Evolutionary conservation across 768 basidiomycete genomes (phyloP), one percentile per base, ranked within the genome.

Genomic region (Panaeolus papilionaceus): DNA sequence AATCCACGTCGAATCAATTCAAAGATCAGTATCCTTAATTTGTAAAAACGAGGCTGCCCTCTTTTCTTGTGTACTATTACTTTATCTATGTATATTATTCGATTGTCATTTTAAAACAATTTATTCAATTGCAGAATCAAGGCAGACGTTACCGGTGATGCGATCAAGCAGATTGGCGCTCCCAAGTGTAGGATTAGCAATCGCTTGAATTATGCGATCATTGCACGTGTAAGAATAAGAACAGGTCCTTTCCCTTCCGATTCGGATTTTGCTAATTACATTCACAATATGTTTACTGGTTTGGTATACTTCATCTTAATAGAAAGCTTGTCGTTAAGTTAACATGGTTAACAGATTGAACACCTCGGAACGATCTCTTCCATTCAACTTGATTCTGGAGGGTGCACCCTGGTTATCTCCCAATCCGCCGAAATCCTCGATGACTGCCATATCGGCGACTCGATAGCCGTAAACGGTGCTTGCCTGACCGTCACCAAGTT

Each of bases 401-500:
- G 97, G 7, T 98, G 94, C 79, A 91, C 91, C 2, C 83, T 98
- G 61, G 91, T 88, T 10, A 90, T 99, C 77, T 80, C 85, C 18
- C 79, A 94, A 68, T 85, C 92, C 3, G 86, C 82, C 0, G 82
- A 87, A 4, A 91, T 99, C 73, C 83, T 99, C 2, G 88, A 76
- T 4, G 98, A 99, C 76, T 99, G 96, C 80, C 88, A 91, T 70
- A 83, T 96, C 64, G 98, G 98, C 2, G 98, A 99, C 82, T 96
- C 95, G 28, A 99, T 97, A 65, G 92, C 93, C 47, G 91, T 95
- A 70, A 92, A 94, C 68, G 93, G 94, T 18, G 86, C 85, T 51
- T 99, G 98, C 76, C 76, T 99, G 75, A 99, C 98, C 0, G 97
- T 97, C 51, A 96, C 91, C 1, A 89, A 88, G 73, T 98, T 97